A percentile compares a stretch with the other conserved stretches of the same genome.
Evolutionary conservation across 345 rosid genomes (phyloP).

Genomic region (Salix brachista): DNA sequence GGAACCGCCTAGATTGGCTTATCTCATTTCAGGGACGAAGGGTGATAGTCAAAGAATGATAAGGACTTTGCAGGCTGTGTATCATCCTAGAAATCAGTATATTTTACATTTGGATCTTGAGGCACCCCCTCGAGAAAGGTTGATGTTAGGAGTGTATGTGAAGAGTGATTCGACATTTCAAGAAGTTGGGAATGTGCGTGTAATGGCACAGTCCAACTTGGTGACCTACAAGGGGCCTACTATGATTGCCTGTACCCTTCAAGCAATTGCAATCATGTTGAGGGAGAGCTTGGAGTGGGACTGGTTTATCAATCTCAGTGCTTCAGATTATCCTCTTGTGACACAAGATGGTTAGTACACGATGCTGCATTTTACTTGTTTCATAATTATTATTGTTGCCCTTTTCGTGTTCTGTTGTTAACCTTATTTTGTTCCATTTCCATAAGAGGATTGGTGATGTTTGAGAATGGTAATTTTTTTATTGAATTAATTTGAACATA

Average conservation of each 20-base stretch:
- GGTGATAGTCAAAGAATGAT: constrained; percentile 89
- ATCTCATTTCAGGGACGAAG: constrained; percentile 88
- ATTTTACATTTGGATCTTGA: constrained; percentile 90
- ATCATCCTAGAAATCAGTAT: constrained; percentile 94
- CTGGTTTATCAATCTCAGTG: constrained; percentile 93
- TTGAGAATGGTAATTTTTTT: too few species aligned
- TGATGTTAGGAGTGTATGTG: constrained; percentile 60
- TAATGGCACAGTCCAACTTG: constrained; percentile 86
- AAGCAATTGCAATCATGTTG: constrained; percentile 75
- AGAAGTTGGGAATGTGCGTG: constrained; percentile 80
- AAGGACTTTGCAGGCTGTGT: constrained; percentile 91
- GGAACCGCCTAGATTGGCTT: constrained; percentile 77
- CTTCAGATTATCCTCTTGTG: constrained; percentile 89
- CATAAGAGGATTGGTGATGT: too few species aligned
- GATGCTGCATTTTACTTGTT: not conserved
- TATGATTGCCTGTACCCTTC: constrained; percentile 88
- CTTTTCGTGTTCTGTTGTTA: constrained; percentile 3
- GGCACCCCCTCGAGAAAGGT: constrained; percentile 83
- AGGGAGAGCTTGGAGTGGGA: constrained; percentile 90
- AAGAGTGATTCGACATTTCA: constrained; percentile 67
- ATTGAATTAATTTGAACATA: too few species aligned
- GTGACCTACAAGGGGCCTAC: constrained; percentile 95
- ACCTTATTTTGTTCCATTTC: not conserved
- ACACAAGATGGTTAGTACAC: constrained; percentile 83
- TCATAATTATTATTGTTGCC: not conserved